These are phyloP conservation scores for Ambrosiella xylebori DNA, from an alignment of 2,329 filamentous ascomycete genomes.

Conservation along the genomic window DNA sequence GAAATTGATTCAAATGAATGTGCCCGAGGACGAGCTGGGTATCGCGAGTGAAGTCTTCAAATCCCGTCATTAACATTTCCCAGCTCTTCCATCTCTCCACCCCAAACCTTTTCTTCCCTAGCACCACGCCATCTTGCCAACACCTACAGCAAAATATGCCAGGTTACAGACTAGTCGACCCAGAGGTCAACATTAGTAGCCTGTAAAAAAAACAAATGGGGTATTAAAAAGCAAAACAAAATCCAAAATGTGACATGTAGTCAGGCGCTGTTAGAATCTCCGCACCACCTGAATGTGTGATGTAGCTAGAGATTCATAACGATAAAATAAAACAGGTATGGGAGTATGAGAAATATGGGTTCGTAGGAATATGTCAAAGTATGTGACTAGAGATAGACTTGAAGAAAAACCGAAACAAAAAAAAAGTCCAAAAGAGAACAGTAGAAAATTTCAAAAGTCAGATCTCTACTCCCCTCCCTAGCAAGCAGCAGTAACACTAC, in stretches of 20 bases:
- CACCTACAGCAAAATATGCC: no score
- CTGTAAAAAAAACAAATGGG: background rate
- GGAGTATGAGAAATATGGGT: no score
- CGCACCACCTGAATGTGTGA: no score
- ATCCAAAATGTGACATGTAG: background rate
- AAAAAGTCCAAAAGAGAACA: background rate
- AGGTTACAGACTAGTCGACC: no score
- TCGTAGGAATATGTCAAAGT: no score
- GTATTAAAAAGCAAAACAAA: background rate
- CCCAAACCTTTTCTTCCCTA: background rate
- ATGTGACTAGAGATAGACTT: background rate
- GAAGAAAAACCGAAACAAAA: slow-evolving; percentile 7
- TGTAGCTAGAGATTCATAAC: no score
- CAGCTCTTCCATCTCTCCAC: background rate
- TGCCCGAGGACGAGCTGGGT: slow-evolving; percentile 14
- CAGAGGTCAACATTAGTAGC: no score
- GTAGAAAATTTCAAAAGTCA: background rate
- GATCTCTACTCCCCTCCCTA: background rate
- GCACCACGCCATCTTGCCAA: background rate
- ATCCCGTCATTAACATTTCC: background rate
- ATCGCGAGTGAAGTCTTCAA: slow-evolving; percentile 9
- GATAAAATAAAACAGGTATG: no score
- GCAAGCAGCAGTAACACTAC: background rate
- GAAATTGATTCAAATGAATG: slow-evolving; percentile 11
- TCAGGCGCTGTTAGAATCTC: background rate